Evolutionary conservation across 108 stramenopile species (phyloP).

Genomic region (Poteriospumella lacustris): DNA sequence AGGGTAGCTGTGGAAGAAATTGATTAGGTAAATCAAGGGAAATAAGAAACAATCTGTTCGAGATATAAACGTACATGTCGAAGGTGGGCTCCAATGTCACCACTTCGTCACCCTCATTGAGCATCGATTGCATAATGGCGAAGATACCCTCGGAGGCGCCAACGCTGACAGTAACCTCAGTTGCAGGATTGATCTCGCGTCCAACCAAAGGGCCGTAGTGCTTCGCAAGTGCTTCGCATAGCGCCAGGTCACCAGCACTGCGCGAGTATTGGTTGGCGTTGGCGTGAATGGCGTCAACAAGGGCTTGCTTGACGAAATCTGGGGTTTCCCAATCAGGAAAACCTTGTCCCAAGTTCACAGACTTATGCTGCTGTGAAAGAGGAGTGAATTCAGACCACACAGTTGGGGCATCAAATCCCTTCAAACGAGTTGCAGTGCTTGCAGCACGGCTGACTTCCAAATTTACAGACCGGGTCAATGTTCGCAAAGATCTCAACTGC

Average conservation of each 20-base stretch:
- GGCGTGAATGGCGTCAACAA: conserved; percentile 32
- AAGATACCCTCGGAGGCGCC: conserved; percentile 88
- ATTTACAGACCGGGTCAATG: no score
- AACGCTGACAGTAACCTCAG: conserved; percentile 84
- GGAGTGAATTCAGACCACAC: conserved; percentile 27
- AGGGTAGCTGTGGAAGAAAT: not conserved
- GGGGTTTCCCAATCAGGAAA: conserved; percentile 82
- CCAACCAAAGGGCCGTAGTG: conserved; percentile 78
- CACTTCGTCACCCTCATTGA: conserved; percentile 82
- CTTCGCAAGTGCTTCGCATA: conserved; percentile 74
- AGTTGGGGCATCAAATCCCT: conserved; percentile 18
- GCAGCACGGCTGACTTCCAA: no score
- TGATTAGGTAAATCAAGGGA: not conserved
- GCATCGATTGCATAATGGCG: conserved; percentile 69
- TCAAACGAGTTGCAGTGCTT: not conserved
- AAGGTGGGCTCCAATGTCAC: conserved; percentile 94
- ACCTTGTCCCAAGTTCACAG: conserved; percentile 56
- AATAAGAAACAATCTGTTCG: not conserved
- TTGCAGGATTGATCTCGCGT: conserved; percentile 64
- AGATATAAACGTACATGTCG: conserved; percentile 56
- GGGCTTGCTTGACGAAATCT: conserved; percentile 60
- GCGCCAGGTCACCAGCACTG: conserved; percentile 81
- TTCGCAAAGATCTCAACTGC: no score
- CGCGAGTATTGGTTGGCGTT: conserved; percentile 76
- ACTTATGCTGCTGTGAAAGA: not conserved